These are phyloP conservation scores for Neonectria magnoliae DNA, from an alignment of 2,329 filamentous ascomycete genomes.

Conservation along the genomic window DNA sequence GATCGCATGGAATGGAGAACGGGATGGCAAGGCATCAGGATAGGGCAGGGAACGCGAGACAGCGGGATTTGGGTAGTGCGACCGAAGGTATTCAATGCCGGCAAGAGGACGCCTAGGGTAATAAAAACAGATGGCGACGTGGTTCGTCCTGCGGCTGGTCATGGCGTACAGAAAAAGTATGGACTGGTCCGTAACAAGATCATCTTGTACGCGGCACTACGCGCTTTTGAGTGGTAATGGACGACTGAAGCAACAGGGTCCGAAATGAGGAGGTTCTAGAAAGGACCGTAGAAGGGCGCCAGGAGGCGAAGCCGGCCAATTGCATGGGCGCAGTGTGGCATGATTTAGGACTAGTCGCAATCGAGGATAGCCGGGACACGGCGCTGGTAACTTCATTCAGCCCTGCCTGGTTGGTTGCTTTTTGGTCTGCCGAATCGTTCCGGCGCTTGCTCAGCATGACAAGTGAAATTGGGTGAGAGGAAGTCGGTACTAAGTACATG, in stretches of 20 bases:
- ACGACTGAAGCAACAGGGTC: constrained; percentile 15
- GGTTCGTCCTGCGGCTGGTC: neutral
- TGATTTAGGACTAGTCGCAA: constrained; percentile 23
- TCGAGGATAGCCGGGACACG: constrained; percentile 25
- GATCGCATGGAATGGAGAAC: neutral
- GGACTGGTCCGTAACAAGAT: neutral
- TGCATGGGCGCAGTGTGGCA: constrained; percentile 7
- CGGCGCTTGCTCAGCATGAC: constrained; percentile 24
- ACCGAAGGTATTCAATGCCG: neutral
- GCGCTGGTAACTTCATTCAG: constrained; percentile 30
- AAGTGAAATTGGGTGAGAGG: constrained; percentile 16
- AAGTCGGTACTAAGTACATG: no score
- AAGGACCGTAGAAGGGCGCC: constrained; percentile 36
- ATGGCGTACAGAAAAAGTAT: neutral
- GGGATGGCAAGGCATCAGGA: constrained; percentile 5
- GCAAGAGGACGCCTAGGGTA: constrained; percentile 1
- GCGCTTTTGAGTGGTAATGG: neutral
- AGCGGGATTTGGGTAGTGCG: constrained; percentile 14
- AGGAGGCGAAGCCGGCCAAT: constrained; percentile 28
- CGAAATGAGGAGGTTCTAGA: constrained; percentile 42
- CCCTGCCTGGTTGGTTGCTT: constrained; percentile 33
- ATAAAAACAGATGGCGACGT: constrained; percentile 1
- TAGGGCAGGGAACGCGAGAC: constrained; percentile 15
- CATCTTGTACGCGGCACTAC: neutral
- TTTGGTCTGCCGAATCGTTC: constrained; percentile 9